These are phyloP conservation scores for Rhinocladiella mackenziei DNA, from an alignment of 2,329 filamentous ascomycete genomes.

Conservation along the genomic window DNA sequence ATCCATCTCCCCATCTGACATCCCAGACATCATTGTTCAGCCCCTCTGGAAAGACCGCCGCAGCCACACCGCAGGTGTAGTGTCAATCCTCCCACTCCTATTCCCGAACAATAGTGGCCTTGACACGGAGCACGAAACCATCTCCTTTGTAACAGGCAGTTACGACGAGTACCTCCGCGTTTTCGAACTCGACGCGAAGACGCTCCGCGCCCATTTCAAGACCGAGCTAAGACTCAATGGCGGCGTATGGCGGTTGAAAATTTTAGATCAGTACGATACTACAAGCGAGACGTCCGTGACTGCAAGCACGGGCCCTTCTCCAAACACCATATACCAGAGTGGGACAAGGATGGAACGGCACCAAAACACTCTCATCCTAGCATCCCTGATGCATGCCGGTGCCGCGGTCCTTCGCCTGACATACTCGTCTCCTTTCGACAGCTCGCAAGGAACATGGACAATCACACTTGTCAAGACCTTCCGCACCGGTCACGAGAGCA, in stretches of 20 bases:
- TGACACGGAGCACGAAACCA: constrained; percentile 29
- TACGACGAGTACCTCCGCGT: constrained; percentile 84
- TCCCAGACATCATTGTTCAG: constrained; percentile 1
- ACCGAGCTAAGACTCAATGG: constrained; percentile 65
- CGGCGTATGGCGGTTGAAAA: constrained; percentile 82
- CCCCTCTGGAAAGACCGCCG: constrained; percentile 43
- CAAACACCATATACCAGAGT: constrained; percentile 25
- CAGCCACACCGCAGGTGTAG: constrained; percentile 76
- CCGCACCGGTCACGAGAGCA: constrained; percentile 75
- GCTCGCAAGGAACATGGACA: constrained; percentile 32
- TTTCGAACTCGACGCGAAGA: constrained; percentile 38
- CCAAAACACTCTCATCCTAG: constrained; percentile 56
- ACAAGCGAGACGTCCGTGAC: background rate
- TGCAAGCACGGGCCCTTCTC: background rate
- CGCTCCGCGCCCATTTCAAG: constrained; percentile 31
- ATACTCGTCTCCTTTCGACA: constrained; percentile 22
- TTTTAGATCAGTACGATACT: constrained; percentile 35
- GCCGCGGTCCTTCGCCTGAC: constrained; percentile 58
- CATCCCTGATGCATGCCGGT: constrained; percentile 92
- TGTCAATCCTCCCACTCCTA: constrained; percentile 70
- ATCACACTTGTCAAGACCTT: constrained; percentile 68
- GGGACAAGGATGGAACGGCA: constrained; percentile 1
- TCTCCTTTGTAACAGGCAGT: constrained; percentile 74
- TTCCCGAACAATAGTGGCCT: background rate
- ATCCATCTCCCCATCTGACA: constrained; percentile 16